Evolutionary conservation across 345 rosid genomes (phyloP), one percentile per base, ranked within the genome.

Genomic region (Angophora floribunda): DNA sequence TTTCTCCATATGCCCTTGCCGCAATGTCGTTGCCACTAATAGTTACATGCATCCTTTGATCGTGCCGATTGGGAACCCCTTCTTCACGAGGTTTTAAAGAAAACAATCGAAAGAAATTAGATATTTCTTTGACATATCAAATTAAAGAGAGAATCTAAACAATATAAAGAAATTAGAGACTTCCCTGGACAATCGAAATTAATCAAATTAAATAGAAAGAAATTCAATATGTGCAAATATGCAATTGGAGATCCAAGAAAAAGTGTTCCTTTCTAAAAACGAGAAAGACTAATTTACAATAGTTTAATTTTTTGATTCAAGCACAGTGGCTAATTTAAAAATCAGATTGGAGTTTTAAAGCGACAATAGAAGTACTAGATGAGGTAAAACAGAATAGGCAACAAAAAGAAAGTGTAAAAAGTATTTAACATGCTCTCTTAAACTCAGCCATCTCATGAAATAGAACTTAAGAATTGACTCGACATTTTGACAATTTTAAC

Each of bases 41-140:
- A 28, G 0, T 0, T 61, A 0, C 3, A 28, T 7, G 3, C 30
- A 28, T 61, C 32, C 1, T 7, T 0, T 55, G 26, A 55, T 55
- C 26, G 8, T 0, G 26, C 26, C 11, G 22, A 55, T 55, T 55
- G 26, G 11, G 8, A 3, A 21, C 5, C 0, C 59, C 59, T 55
- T 55, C 26, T 55, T 21, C 59, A 55, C 26, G 11, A 55, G 5
- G 11, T 55, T 55, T 55, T 55, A 55, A 24, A 10, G 24, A 24
- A 57, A 57, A 57, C n/a, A 57, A 57, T 57, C 24, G 3, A 4
- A 57, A 57, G 70, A 61, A 61, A 61, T 61, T 61, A 61, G 70
- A 61, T 13, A 13, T 32, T 61, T 61, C 32, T 14, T 28, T 28
- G 7, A 1, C 32, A 26, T 26, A 61, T 28, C 70, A 28, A 28